These are phyloP conservation scores for Ustilago bromivora DNA, from an alignment of 1,284 basidiomycete species.

Conservation along the genomic window DNA sequence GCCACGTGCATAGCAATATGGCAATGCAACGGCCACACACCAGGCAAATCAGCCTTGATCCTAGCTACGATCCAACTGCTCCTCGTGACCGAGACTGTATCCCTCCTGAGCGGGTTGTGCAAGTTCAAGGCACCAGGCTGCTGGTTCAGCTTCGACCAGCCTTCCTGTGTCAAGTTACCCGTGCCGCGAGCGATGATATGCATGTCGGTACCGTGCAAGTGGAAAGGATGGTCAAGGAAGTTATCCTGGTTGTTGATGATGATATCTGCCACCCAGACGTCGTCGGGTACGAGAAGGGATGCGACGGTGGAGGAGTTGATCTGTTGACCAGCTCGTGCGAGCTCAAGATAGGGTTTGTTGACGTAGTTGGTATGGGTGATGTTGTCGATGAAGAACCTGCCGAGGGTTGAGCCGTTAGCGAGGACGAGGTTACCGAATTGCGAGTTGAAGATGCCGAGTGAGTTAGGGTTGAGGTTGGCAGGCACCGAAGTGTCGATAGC, in stretches of 20 bases:
- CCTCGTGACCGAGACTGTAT: slow-evolving; percentile 68
- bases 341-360: slow-evolving; percentile 53
- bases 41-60: slow-evolving; percentile 48
- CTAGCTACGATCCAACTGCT: slow-evolving; percentile 59
- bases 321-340: slow-evolving; percentile 31
- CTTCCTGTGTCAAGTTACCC: slow-evolving; percentile 55
- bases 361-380: slow-evolving; percentile 61
- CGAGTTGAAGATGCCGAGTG: slow-evolving; percentile 46
- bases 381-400: slow-evolving; percentile 52
- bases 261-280: slow-evolving; percentile 54
- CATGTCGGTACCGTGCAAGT: slow-evolving; percentile 54
- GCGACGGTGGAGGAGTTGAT: slow-evolving; percentile 45
- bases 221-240: slow-evolving; percentile 67
- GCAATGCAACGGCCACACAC: slow-evolving; percentile 58
- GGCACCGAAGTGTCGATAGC: slow-evolving; percentile 41
- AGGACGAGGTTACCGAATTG: slow-evolving; percentile 44
- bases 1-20: slow-evolving; percentile 61
- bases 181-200: slow-evolving; percentile 67
- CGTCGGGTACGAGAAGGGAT: slow-evolving; percentile 36
- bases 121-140: slow-evolving; percentile 50
- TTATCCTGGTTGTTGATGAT: slow-evolving; percentile 70
- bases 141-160: slow-evolving; percentile 33
- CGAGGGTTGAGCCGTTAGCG: slow-evolving; percentile 36
- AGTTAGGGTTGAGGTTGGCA: slow-evolving; percentile 20
- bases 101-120: slow-evolving; percentile 69